These are phyloP conservation scores for Coemansia guatemalensis DNA, from an alignment of 192 early-diverging fungal genomes.

Conservation along the genomic window DNA sequence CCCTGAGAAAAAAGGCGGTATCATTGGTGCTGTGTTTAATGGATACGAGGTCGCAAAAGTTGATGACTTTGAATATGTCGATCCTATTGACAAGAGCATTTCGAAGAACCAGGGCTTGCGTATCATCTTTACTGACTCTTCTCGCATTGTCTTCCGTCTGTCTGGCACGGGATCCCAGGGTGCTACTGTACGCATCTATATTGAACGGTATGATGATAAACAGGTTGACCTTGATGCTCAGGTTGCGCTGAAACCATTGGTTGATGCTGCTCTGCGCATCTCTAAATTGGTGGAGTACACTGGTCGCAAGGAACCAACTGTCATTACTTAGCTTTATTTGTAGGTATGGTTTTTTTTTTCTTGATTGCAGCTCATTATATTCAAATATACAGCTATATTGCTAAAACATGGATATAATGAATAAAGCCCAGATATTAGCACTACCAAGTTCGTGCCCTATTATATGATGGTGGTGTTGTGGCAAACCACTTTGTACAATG, in stretches of 20 bases:
- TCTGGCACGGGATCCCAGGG: slow-evolving; percentile 95
- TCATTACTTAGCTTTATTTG: slow-evolving; percentile 63
- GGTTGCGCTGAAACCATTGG: slow-evolving; percentile 84
- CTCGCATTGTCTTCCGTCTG: slow-evolving; percentile 88
- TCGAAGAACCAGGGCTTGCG: slow-evolving; percentile 89
- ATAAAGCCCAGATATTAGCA: too few relatives aligned
- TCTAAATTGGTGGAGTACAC: slow-evolving; percentile 77
- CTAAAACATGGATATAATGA: too few relatives aligned
- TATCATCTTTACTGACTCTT: slow-evolving; percentile 88
- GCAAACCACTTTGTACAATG: too few relatives aligned
- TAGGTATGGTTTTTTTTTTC: not conserved
- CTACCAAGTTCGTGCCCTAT: too few relatives aligned
- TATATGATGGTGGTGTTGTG: too few relatives aligned
- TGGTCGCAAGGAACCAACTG: slow-evolving; percentile 87
- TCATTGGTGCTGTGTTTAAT: slow-evolving; percentile 66
- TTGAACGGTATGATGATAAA: slow-evolving; percentile 72
- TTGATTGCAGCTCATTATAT: not conserved
- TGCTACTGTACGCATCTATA: slow-evolving; percentile 94
- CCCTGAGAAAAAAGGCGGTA: slow-evolving; percentile 24
- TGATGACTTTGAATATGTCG: slow-evolving; percentile 94
- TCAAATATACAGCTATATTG: too few relatives aligned
- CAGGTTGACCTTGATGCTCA: slow-evolving; percentile 73
- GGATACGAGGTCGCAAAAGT: slow-evolving; percentile 53
- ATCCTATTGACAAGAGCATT: slow-evolving; percentile 86
- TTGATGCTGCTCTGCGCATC: slow-evolving; percentile 77